Base-by-base conservation (phyloP, 169 alveolate species). In the Plasmodium coatneyi region DNA sequence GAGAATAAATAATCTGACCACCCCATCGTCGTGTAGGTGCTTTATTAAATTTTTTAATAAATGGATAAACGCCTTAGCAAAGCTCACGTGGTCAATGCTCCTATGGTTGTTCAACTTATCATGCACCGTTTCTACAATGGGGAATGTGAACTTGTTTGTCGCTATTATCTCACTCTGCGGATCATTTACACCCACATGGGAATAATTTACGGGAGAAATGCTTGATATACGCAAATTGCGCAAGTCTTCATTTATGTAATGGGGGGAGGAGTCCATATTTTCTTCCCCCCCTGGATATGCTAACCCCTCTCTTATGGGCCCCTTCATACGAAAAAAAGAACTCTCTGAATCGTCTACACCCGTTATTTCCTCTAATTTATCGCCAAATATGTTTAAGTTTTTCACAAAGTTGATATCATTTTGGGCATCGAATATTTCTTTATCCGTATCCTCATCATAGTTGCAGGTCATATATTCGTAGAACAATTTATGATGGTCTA, bases 11-110 rank as follows among this genome's bases (percentile, higher is more conserved):
- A 91, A 32, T 6, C 84, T 91, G 39, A 71, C 71, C 70, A 81
- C 14, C n/a, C 92, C 46, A 49, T 91, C 95, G 30, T 91, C 95
- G 80, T 91, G 76, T 91, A 91, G 83, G 82, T 91, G 83, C 80
- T 91, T 91, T 80, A 91, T 81, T 28, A 91, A 82, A 70, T 10
- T 19, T 76, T 80, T 91, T 82, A 91, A 81, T 46, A 71, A 46
- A 80, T 1, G 56, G 56, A 81, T 71, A 71, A 80, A 91, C 9
- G 86, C 70, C 54, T 16, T 91, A 9, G 78, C 54, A 12, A 80
- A 16, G 12, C 14, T 91, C 34, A 81, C n/a, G 60, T 80, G 71
- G 19, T 36, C 28, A 10, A 19, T 39, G 5, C 19, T 14, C n/a
- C 34, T 87, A 80, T 91, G 25, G 30, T 91, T 30, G 6, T 19